A percentile compares a stretch with the other conserved stretches of the same genome.
Evolutionary conservation across 2,329 filamentous ascomycete genomes (phyloP).

Genomic region (Xylariomycetidae sp.): DNA sequence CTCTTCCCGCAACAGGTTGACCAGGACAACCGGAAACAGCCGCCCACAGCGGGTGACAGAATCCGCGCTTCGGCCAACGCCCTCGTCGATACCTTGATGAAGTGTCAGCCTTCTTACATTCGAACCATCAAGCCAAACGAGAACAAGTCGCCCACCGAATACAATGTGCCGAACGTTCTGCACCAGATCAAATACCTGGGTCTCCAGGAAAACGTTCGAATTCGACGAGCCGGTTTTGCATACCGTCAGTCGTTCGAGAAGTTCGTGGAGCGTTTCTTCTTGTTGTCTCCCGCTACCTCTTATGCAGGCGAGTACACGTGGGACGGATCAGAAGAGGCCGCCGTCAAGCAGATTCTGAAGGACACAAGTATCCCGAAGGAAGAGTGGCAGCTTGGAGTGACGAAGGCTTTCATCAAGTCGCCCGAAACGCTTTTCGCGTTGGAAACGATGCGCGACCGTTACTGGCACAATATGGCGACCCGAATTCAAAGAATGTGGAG

Average conservation of each 20-base stretch:
- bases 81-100: conserved; percentile 91
- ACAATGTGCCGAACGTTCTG: conserved; percentile 84
- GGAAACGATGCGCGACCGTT: conserved; percentile 94
- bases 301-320: conserved; percentile 98
- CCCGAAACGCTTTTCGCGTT: conserved; percentile 94
- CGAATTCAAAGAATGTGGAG: conserved; percentile 96
- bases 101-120: conserved; percentile 94
- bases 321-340: conserved; percentile 81
- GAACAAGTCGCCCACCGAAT: conserved; percentile 92
- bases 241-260: conserved; percentile 97
- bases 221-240: conserved; percentile 91
- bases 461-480: conserved; percentile 99
- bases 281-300: conserved; percentile 87
- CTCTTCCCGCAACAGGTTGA: conserved; percentile 92
- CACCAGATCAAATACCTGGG: conserved; percentile 99
- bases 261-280: conserved; percentile 95
- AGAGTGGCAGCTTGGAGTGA: conserved; percentile 95
- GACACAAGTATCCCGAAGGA: conserved; percentile 93
- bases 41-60: conserved; percentile 91
- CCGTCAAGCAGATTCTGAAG: conserved; percentile 86
- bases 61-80: conserved; percentile 94
- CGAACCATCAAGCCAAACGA: conserved; percentile 99
- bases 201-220: conserved; percentile 98
- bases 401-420: conserved; percentile 96
- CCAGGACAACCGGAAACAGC: conserved; percentile 89